These are phyloP conservation scores for Salvia miltiorrhiza DNA, from an alignment of 257 asterid genomes.

Conservation along the genomic window DNA sequence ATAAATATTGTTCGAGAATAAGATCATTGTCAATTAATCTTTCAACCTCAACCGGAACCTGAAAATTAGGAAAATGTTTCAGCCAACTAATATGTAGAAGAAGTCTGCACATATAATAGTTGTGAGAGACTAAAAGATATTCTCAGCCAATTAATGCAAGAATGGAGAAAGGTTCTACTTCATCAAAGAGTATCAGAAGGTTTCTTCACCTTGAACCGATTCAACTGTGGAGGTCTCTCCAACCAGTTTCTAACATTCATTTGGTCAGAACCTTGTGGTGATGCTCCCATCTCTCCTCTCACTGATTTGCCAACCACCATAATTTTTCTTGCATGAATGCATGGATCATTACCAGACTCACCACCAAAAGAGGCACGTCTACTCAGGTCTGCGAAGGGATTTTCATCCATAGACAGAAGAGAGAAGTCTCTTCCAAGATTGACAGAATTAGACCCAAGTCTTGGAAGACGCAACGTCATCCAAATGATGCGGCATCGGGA, in stretches of 20 bases:
- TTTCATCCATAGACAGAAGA: slow-evolving; percentile 82
- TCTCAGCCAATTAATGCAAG: slow-evolving; percentile 12
- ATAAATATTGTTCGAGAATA: slow-evolving; percentile 77
- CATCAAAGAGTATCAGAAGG: slow-evolving; percentile 3
- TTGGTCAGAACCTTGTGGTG: slow-evolving; percentile 63
- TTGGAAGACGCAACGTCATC: slow-evolving; percentile 78
- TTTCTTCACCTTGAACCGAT: slow-evolving; percentile 80
- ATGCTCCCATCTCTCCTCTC: slow-evolving; percentile 49
- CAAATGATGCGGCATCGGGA: slow-evolving; percentile 91
- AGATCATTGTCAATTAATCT: slow-evolving; percentile 70
- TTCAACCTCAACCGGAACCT: slow-evolving; percentile 96
- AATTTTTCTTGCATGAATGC: slow-evolving; percentile 86
- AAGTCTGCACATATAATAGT: background rate
- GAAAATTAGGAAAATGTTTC: slow-evolving; percentile 24
- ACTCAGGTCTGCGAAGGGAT: slow-evolving; percentile 61
- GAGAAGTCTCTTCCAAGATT: slow-evolving; percentile 62
- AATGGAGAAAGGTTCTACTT: background rate
- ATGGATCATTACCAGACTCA: slow-evolving; percentile 66
- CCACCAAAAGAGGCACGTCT: slow-evolving; percentile 94
- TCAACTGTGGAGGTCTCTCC: slow-evolving; percentile 73
- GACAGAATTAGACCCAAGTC: slow-evolving; percentile 69
- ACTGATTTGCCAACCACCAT: slow-evolving; percentile 66
- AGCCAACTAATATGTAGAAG: background rate
- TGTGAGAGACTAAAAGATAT: slow-evolving; percentile 24
- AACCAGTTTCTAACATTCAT: slow-evolving; percentile 74